Percentiles rank a stretch among this genome's conserved stretches.
Conservation (phyloP, 495 filamentous ascomycete species). For the Penicillium antarcticum region DNA sequence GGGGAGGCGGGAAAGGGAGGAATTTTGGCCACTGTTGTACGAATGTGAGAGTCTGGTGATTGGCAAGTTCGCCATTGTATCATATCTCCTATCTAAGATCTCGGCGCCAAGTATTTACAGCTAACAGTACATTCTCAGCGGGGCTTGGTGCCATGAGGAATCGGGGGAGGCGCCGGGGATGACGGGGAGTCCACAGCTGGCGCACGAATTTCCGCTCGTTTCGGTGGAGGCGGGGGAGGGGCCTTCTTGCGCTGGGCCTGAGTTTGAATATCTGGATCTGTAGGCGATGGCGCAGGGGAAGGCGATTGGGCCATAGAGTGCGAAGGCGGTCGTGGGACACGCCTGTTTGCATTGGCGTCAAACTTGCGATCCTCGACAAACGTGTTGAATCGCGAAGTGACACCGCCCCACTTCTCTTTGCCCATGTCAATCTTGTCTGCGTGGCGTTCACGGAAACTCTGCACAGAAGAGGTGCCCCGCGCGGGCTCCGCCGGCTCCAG, state of each 20-base stretch:
- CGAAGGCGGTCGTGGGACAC: constrained; percentile 26
- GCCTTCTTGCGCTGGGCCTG: constrained; percentile 56
- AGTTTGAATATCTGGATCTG: constrained; percentile 16
- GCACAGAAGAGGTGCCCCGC: constrained; percentile 18
- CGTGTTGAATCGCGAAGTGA: constrained; percentile 37
- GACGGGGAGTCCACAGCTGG: constrained; percentile 20
- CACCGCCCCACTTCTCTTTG: constrained; percentile 52
- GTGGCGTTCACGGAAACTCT: constrained; percentile 68
- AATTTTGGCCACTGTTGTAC: too few relatives aligned
- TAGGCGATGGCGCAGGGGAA: constrained; percentile 7
- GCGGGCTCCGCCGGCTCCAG: constrained; percentile 7
- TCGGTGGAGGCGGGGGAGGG: constrained; percentile 67
- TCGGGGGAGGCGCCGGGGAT: constrained; percentile 35
- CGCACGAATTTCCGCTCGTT: constrained; percentile 47
- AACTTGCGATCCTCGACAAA: constrained; percentile 36
- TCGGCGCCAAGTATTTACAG: background rate
- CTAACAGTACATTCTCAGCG: constrained; percentile 29
- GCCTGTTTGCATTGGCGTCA: constrained; percentile 27
- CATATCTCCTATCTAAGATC: too few relatives aligned
- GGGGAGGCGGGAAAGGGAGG: too few relatives aligned
- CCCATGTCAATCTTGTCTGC: constrained; percentile 69
- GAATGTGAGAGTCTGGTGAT: background rate
- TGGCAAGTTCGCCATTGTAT: too few relatives aligned
- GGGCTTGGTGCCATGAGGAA: constrained; percentile 42
- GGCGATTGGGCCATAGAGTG: constrained; percentile 7